Evolutionary conservation across 2,329 filamentous ascomycete species (phyloP), one percentile per base, ranked within the genome.

Genomic region (Zymoseptoria passerinii): DNA sequence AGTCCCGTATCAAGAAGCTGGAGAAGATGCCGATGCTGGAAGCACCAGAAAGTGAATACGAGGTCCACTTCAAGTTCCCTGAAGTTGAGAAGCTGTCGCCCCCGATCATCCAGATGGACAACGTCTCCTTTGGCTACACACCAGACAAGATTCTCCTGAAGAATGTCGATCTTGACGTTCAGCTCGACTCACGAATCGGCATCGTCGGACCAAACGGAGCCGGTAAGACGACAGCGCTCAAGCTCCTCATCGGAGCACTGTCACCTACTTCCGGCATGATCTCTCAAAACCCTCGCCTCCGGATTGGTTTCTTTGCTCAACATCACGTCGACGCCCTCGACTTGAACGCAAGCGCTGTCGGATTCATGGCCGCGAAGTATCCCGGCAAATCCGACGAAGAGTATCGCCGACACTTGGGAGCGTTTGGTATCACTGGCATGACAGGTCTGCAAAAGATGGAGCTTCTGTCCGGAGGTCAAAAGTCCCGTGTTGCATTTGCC

Each of bases 141-240:
- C 77, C 81, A 61, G 91, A 95, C 71, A 90, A 88, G 10, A 83
- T 87, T 23, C 81, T 99, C 49, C 83, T 99, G 49, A 83, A 78
- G 65, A 86, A 96, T 67, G 89, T 99, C 60, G 94, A 99, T 70
- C 81, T 99, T 23, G 92, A 97, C 72, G 94, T 99, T 16, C 94
- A 99, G 75, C 86, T 99, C 49, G 94, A 99, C 76, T 97, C 92
- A 8, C 89, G 94, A 63, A 99, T 99, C 68, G 94, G 94, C 71
- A 99, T 99, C 71, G 92, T 99, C n/a, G 94, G 94, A 16, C 94
- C 94, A 70, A 99, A 99, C 81, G 94, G 94, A 75, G 94, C 94
- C 50, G 94, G 94, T 81, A 99, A 99, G 77, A 99, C 94, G 2
- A 99, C 94, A 0, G 88, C 96, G n/a, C 80, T 99, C 66, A 97